phyloP scores from a whole-genome alignment of 106 monocot species.

The Chionographis japonica region DNA sequence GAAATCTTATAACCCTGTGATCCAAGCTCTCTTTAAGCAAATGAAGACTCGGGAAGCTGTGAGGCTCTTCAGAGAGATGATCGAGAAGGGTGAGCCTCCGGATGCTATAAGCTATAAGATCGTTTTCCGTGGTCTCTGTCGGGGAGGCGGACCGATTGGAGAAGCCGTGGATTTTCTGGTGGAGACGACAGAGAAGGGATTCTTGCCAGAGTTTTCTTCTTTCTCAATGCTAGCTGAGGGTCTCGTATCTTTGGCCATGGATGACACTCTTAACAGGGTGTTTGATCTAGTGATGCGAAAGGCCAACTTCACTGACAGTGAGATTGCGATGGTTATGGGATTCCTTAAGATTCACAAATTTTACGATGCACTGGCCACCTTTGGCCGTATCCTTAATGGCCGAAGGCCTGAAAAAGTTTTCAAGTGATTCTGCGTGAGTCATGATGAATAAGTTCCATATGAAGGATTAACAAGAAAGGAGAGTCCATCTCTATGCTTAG shows the following conservation, averaged over 20 bases:
- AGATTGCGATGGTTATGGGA: slow-evolving; percentile 61
- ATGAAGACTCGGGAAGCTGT: slow-evolving; percentile 68
- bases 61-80: slow-evolving; percentile 88
- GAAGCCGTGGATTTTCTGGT: slow-evolving; percentile 84
- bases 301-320: slow-evolving; percentile 39
- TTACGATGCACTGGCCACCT: slow-evolving; percentile 59
- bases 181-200: slow-evolving; percentile 72
- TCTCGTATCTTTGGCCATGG: slow-evolving; percentile 71
- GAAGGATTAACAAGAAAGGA: too few species aligned
- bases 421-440: slow-evolving; percentile 3
- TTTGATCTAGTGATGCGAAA: slow-evolving; percentile 64
- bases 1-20: slow-evolving; percentile 84
- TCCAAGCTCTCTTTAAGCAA: slow-evolving; percentile 81
- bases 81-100: slow-evolving; percentile 48
- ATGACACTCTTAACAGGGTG: slow-evolving; percentile 47
- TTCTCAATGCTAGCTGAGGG: slow-evolving; percentile 90
- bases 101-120: slow-evolving; percentile 84
- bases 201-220: slow-evolving; percentile 59
- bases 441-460: too few species aligned
- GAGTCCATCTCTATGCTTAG: too few species aligned
- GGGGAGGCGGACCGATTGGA: slow-evolving; percentile 75
- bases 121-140: slow-evolving; percentile 74
- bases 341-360: slow-evolving; percentile 72
- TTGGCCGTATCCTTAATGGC: slow-evolving; percentile 36
- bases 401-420: slow-evolving; percentile 22